Conservation (phyloP, 441 rosid genomes). For the Manihot esculenta region DNA sequence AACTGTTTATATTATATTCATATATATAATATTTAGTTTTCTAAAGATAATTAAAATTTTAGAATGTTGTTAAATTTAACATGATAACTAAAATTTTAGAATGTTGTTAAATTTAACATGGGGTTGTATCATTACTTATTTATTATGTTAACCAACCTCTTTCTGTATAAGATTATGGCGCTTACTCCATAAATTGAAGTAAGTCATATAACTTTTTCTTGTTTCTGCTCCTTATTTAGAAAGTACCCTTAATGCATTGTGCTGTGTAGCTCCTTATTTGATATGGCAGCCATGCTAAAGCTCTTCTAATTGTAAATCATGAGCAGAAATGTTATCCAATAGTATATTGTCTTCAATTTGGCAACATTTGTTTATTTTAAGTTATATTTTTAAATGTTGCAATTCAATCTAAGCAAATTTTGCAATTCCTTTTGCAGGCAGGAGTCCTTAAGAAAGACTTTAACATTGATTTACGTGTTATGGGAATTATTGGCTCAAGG, state of each 20-base stretch:
- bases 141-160: background rate
- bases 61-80: too few relatives aligned
- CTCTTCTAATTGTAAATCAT: background rate
- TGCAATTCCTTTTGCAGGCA: slow-evolving; percentile 50
- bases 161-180: background rate
- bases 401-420: background rate
- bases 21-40: background rate
- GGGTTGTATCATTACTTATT: background rate
- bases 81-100: background rate
- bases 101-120: background rate
- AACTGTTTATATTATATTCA: too few relatives aligned
- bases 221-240: background rate
- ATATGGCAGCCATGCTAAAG: background rate
- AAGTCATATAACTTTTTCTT: too few relatives aligned
- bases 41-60: background rate
- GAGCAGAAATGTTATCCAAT: background rate
- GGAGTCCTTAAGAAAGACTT: slow-evolving; percentile 84
- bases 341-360: background rate
- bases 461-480: slow-evolving; percentile 87
- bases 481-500: slow-evolving; percentile 84
- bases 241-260: background rate
- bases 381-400: slow-evolving; percentile 8
- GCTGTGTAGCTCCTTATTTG: background rate
- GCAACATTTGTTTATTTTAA: background rate
- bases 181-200: background rate